Conservation (phyloP, 805 yeast genomes). For the Cephaloascus fragrans region DNA sequence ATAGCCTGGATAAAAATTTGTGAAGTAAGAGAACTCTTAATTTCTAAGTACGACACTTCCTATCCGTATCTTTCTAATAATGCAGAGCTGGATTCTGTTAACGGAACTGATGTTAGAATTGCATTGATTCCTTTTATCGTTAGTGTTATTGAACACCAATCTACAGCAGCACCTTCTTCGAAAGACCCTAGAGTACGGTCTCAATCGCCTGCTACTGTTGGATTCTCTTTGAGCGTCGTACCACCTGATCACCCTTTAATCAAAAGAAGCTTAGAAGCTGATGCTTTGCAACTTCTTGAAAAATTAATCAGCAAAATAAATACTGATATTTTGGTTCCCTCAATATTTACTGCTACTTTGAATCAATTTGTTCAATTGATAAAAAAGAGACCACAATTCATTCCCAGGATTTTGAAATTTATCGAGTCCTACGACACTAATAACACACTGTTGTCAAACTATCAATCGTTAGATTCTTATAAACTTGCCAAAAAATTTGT, state of each 20-base stretch:
- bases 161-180: slow-evolving; percentile 4
- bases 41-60: slow-evolving; percentile 19
- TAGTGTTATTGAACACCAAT: slow-evolving; percentile 29
- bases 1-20: slow-evolving; percentile 25
- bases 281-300: neutral
- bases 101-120: slow-evolving; percentile 23
- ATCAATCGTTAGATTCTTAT: slow-evolving; percentile 30
- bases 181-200: neutral
- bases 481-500: slow-evolving; percentile 54
- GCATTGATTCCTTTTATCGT: slow-evolving; percentile 27
- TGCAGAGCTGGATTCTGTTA: slow-evolving; percentile 22
- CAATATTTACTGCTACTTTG: slow-evolving; percentile 57
- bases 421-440: slow-evolving; percentile 54
- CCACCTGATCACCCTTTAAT: neutral
- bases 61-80: slow-evolving; percentile 28
- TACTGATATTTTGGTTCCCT: slow-evolving; percentile 10
- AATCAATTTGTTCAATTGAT: slow-evolving; percentile 55
- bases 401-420: slow-evolving; percentile 45
- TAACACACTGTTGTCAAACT: slow-evolving; percentile 42
- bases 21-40: slow-evolving; percentile 23
- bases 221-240: neutral
- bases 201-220: neutral
- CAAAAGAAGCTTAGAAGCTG: neutral
- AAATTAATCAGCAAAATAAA: neutral
- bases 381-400: slow-evolving; percentile 54